Base-by-base conservation (phyloP, 1,139 yeast species). In the Debaryomycetaceae sp. region DNA sequence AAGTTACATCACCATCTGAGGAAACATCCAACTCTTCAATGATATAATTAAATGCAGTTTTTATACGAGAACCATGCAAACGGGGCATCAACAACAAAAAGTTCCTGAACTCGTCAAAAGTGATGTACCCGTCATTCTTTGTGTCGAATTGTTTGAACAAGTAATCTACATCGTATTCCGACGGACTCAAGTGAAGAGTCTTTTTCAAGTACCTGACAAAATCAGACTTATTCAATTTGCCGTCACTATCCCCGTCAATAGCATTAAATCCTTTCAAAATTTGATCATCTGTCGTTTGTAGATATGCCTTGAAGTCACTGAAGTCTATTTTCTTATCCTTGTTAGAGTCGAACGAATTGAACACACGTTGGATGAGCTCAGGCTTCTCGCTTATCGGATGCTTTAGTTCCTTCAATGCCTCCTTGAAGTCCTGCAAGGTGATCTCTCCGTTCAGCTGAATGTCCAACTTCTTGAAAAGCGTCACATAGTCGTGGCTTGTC, bases 1-100 rank as follows among this genome's bases (percentile, higher is more conserved):
- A 74, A 0, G 95, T 84, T 46, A 90, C 90, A 66, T 91, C 98
- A 59, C 97, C 97, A 59, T 93, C 98, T 0, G 96, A 81, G 4
- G 87, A 81, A 39, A 90, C 67, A 58, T 89, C 97, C 45, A 79
- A 61, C 51, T 88, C 95, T 56, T 89, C 96, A 43, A 81, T 82
- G 49, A 91, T 83, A 61, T 84, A 87, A 42, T 81, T 76, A 62
- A 83, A 91, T 6, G 97, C 97, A 0, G 97, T 86, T 57, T 79
- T 79, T 44, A 82, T 83, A 61, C 87, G 77, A 4, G 87, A 80
- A 3, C 87, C 88, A 45, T 77, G 70, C 36, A 80, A 64, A 45
- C 93, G 70, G 4, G 99, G 99, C 70, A 91, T 84, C 52, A 93
- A 80, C 41, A 91, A 63, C 37, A 93, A 66, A 46, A 87, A 87